Conservation (phyloP, 805 yeast species). For the Hanseniaspora thailandica region DNA sequence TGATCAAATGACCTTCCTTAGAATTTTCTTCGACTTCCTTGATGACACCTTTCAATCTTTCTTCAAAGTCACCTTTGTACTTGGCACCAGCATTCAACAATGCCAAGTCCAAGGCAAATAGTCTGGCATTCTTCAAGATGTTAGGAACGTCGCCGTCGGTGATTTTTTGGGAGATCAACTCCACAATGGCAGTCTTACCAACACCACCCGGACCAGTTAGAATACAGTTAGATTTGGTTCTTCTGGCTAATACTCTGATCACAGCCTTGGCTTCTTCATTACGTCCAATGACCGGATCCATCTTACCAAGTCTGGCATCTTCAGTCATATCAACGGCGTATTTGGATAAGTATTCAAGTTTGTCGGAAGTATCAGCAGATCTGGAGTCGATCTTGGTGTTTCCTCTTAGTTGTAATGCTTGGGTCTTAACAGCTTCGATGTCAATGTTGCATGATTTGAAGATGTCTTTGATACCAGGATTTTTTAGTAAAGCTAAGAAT, state of each 20-base stretch:
- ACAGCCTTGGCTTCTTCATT: conserved; percentile 96
- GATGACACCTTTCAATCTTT: conserved; percentile 90
- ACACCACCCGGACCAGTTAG: conserved; percentile 98
- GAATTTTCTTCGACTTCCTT: conserved; percentile 78
- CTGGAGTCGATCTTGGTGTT: conserved; percentile 84
- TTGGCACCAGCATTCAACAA: conserved; percentile 98
- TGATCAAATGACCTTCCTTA: conserved; percentile 52
- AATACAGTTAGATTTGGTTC: conserved; percentile 94
- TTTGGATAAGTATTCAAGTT: conserved; percentile 72
- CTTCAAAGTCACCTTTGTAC: conserved; percentile 97
- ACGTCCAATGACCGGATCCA: conserved; percentile 97
- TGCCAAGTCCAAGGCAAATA: conserved; percentile 86
- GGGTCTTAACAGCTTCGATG: conserved; percentile 60
- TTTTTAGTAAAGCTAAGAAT: conserved; percentile 73
- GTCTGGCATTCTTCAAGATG: conserved; percentile 65
- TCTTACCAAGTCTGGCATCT: conserved; percentile 82
- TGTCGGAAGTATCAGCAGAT: conserved; percentile 79
- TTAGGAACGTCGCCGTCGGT: conserved; percentile 91
- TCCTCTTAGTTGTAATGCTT: conserved; percentile 74
- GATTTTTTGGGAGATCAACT: conserved; percentile 96
- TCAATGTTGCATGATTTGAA: conserved; percentile 64
- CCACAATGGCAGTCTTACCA: conserved; percentile 95
- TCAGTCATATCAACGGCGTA: conserved; percentile 92
- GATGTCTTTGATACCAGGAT: conserved; percentile 52
- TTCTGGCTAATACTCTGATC: conserved; percentile 87